Evolutionary conservation across 2,329 filamentous ascomycete species (phyloP).

Genomic region (Calonectria henricotiae): DNA sequence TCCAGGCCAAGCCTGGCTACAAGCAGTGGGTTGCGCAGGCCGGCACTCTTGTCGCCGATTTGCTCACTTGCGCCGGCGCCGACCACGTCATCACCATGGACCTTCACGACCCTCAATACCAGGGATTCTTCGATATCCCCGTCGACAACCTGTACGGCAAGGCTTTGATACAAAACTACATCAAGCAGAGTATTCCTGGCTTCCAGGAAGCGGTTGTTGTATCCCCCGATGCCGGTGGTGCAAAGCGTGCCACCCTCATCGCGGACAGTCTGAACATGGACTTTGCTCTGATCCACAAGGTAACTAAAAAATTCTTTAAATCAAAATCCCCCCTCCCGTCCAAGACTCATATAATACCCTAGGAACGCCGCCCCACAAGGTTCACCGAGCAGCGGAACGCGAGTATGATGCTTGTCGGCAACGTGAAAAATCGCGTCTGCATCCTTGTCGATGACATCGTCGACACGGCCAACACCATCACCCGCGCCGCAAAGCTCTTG

Average conservation of each 20-base stretch:
- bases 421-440: conserved; percentile 85
- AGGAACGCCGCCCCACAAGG: conserved; percentile 91
- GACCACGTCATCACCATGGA: conserved; percentile 99
- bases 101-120: conserved; percentile 95
- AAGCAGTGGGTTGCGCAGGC: conserved; percentile 99
- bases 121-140: conserved; percentile 98
- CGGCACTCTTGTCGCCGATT: conserved; percentile 93
- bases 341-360: conserved; percentile 55
- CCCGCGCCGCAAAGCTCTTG: conserved; percentile 93
- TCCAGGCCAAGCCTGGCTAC: conserved; percentile 91
- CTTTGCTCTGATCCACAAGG: conserved; percentile 99
- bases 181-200: conserved; percentile 86
- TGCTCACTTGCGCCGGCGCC: conserved; percentile 94
- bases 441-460: conserved; percentile 96
- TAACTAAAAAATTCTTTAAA: conserved; percentile 48
- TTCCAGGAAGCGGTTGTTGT: conserved; percentile 92
- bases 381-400: conserved; percentile 92
- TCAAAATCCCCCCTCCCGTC: conserved; percentile 54
- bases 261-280: conserved; percentile 94
- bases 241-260: conserved; percentile 95
- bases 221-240: conserved; percentile 95
- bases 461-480: conserved; percentile 98
- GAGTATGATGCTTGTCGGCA: conserved; percentile 95
- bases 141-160: conserved; percentile 97
- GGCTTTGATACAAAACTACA: conserved; percentile 79